phyloP scores from a whole-genome alignment of 2,329 filamentous ascomycete genomes.

The Ophiosphaerella herpotricha region DNA sequence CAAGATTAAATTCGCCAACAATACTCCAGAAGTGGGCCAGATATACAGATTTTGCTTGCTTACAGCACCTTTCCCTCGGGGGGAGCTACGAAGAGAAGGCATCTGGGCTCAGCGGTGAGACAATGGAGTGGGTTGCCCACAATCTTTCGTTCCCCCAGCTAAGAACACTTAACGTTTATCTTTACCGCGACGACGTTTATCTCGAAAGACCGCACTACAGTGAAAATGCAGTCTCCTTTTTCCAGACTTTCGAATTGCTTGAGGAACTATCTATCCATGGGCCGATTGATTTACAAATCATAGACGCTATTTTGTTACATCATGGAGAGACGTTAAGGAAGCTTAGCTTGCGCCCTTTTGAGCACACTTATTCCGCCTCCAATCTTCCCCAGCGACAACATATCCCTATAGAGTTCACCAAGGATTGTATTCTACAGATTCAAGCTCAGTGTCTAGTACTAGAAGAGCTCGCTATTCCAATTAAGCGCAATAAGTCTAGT shows the following conservation, averaged over 20 bases:
- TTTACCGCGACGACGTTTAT: conserved; percentile 16
- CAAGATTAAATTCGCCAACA: conserved; percentile 2
- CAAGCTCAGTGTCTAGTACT: conserved; percentile 14
- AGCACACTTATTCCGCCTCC: background rate
- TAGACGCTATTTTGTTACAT: conserved; percentile 17
- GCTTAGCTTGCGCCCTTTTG: conserved; percentile 11
- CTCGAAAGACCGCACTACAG: conserved; percentile 19
- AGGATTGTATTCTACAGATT: conserved; percentile 17
- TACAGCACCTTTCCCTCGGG: conserved; percentile 20
- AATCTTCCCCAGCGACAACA: conserved; percentile 11
- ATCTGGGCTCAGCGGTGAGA: conserved; percentile 16
- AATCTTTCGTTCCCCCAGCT: conserved; percentile 13
- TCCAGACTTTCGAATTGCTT: conserved; percentile 17
- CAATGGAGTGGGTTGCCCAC: conserved; percentile 22
- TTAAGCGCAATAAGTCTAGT: conserved; percentile 23
- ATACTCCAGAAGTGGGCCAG: conserved; percentile 15
- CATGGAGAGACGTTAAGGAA: conserved; percentile 18
- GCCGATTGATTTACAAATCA: conserved; percentile 15
- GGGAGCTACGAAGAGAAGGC: conserved; percentile 1
- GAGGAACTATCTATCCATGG: conserved; percentile 16
- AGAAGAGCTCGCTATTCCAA: conserved; percentile 19
- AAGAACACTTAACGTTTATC: conserved; percentile 11
- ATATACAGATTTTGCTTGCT: conserved; percentile 21
- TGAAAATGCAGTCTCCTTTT: conserved; percentile 22
- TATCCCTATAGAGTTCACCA: conserved; percentile 20